Evolutionary conservation across 2,329 filamentous ascomycete genomes (phyloP).

Genomic region (Colletotrichum kahawae): DNA sequence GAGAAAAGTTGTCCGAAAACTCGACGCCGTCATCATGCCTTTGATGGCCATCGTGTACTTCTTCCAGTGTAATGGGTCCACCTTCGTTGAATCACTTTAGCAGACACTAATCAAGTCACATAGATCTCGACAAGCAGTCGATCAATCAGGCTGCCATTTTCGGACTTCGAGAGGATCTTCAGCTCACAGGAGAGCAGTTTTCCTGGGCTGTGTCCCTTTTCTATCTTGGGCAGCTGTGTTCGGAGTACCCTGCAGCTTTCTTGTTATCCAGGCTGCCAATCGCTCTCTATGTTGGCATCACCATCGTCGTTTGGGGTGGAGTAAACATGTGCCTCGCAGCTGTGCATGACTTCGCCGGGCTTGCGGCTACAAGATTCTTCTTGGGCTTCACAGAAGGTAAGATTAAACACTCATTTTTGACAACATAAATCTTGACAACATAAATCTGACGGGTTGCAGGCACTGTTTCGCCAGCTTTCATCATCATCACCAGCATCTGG

Average conservation of each 20-base stretch:
- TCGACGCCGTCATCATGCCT: slow-evolving; percentile 22
- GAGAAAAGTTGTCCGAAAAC: slow-evolving; percentile 7
- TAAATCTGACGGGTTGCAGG: background rate
- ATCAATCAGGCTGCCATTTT: slow-evolving; percentile 16
- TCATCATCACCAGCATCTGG: slow-evolving; percentile 36
- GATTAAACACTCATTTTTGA: background rate
- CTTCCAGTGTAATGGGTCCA: slow-evolving; percentile 18
- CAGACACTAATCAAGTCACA: background rate
- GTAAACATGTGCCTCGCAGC: slow-evolving; percentile 30
- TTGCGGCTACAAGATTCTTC: slow-evolving; percentile 30
- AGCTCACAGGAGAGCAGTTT: slow-evolving; percentile 11
- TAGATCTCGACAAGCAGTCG: slow-evolving; percentile 22
- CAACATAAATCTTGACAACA: accelerated
- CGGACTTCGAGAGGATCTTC: slow-evolving; percentile 2
- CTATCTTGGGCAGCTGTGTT: slow-evolving; percentile 19
- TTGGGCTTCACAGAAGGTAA: slow-evolving; percentile 32
- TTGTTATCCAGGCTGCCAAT: slow-evolving; percentile 16
- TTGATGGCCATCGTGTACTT: slow-evolving; percentile 24
- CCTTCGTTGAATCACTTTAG: too few species aligned
- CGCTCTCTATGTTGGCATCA: slow-evolving; percentile 16
- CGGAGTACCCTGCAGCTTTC: slow-evolving; percentile 16
- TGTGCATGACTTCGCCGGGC: slow-evolving; percentile 24
- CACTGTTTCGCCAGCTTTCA: slow-evolving; percentile 35
- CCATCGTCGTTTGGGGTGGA: slow-evolving; percentile 26
- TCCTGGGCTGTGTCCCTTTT: slow-evolving; percentile 19